Conservation (phyloP, 305 asterid genomes). For the Fraxinus albicans region DNA sequence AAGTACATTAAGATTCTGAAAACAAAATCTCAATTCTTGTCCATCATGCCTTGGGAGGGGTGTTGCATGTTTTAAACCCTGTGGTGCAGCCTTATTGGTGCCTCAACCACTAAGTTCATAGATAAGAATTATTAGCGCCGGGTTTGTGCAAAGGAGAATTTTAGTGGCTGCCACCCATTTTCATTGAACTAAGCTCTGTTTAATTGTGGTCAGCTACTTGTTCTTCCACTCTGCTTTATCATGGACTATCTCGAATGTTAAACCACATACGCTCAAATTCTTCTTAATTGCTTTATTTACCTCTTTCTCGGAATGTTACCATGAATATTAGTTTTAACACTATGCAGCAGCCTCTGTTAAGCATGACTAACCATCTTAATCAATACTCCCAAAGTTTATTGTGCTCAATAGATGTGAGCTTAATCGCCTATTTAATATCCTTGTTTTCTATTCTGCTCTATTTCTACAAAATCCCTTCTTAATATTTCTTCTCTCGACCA, state of each 20-base stretch:
- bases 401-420: neutral
- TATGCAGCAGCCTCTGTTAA: neutral
- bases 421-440: neutral
- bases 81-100: neutral
- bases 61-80: neutral
- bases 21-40: neutral
- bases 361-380: neutral
- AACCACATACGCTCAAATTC: neutral
- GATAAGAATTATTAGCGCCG: neutral
- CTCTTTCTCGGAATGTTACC: constrained; percentile 7
- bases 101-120: neutral
- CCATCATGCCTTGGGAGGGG: neutral
- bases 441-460: neutral
- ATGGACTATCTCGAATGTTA: neutral
- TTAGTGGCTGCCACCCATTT: neutral
- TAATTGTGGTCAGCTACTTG: neutral
- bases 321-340: neutral
- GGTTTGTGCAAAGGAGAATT: neutral
- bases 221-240: neutral
- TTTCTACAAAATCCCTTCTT: neutral
- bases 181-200: neutral
- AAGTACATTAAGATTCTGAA: neutral
- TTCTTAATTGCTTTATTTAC: neutral
- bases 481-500: neutral
- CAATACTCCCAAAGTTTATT: neutral